These are phyloP conservation scores for Porphyrellus cyaneotinctus DNA, from an alignment of 768 basidiomycete genomes.

Conservation along the genomic window DNA sequence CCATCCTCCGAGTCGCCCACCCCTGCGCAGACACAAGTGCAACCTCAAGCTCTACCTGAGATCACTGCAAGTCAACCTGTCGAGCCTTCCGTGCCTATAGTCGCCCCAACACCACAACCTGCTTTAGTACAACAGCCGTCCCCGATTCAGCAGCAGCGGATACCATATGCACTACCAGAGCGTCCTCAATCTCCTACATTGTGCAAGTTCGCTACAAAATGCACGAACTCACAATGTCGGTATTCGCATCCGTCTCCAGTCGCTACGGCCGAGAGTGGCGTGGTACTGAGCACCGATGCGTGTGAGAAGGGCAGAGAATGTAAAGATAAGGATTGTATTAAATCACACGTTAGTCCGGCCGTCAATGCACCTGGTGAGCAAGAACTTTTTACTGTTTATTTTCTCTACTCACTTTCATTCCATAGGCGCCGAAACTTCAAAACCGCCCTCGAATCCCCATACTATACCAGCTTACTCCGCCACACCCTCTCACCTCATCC, in stretches of 20 bases:
- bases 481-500: conserved; percentile 31
- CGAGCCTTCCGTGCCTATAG: conserved; percentile 16
- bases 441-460: conserved; percentile 35
- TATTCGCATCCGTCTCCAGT: conserved; percentile 97
- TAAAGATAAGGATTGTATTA: conserved; percentile 90
- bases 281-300: conserved; percentile 90
- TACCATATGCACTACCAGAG: conserved; percentile 60
- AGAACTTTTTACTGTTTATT: not conserved
- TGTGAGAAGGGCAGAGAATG: conserved; percentile 89
- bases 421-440: conserved; percentile 29
- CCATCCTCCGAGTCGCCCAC: conserved; percentile 18
- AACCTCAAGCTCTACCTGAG: conserved; percentile 19
- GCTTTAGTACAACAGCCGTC: conserved; percentile 20
- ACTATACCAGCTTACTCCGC: conserved; percentile 28
- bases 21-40: conserved; percentile 19
- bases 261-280: conserved; percentile 89
- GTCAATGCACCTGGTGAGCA: conserved; percentile 56
- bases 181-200: conserved; percentile 84
- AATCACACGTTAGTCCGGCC: conserved; percentile 88
- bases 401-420: conserved; percentile 11
- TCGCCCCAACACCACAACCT: conserved; percentile 24
- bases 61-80: not conserved
- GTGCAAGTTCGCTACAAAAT: conserved; percentile 91
- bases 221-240: conserved; percentile 83
- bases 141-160: conserved; percentile 28